These are phyloP conservation scores for Leccinum pellstonianum DNA, from an alignment of 768 basidiomycete genomes.

Conservation along the genomic window DNA sequence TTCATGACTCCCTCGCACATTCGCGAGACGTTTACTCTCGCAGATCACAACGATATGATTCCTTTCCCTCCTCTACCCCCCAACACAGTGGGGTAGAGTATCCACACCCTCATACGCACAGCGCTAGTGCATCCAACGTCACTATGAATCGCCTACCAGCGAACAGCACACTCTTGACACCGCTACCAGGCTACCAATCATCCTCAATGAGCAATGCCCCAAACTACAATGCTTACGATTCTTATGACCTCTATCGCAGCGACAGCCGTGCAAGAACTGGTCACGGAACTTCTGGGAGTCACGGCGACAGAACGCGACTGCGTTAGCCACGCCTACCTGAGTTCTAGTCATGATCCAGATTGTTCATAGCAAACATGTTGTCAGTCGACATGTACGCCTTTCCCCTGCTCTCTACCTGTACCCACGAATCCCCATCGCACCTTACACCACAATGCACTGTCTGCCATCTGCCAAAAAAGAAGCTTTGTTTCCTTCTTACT, in stretches of 20 bases:
- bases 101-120: constrained; percentile 28
- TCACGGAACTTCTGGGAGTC: constrained; percentile 32
- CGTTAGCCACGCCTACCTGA: constrained; percentile 16
- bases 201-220: constrained; percentile 31
- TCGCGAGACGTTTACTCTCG: constrained; percentile 22
- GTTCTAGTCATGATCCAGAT: constrained; percentile 12
- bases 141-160: constrained; percentile 49
- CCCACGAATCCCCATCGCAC: constrained; percentile 5
- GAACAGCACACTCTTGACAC: constrained; percentile 69
- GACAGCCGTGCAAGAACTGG: constrained; percentile 42
- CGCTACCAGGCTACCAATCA: constrained; percentile 58
- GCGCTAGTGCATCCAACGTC: constrained; percentile 17
- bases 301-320: constrained; percentile 24
- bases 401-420: not conserved
- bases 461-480: constrained; percentile 7
- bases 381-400: not conserved
- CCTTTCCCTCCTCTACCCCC: constrained; percentile 20
- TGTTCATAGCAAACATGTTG: constrained; percentile 4
- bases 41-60: constrained; percentile 28
- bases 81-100: constrained; percentile 18
- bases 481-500: constrained; percentile 5
- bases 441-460: not conserved
- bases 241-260: constrained; percentile 41
- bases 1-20: constrained; percentile 19
- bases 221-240: constrained; percentile 18